A percentile compares a stretch with the other conserved stretches of the same genome.
Conservation (phyloP, 768 basidiomycete species). For the Agaricus blazei region DNA sequence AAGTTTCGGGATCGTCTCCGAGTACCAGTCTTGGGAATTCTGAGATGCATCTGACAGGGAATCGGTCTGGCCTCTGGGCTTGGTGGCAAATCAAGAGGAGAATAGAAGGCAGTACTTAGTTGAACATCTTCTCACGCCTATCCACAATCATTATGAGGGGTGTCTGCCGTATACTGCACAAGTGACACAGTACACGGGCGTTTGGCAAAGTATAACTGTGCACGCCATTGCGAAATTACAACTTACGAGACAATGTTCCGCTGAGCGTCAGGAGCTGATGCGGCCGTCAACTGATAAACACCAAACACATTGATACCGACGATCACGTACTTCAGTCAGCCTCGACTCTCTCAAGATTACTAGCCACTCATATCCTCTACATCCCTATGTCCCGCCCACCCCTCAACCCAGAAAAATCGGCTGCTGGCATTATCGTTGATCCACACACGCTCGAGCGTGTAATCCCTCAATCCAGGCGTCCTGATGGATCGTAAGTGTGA, state of each 20-base stretch:
- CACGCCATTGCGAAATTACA: no score
- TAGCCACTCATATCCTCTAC: constrained; percentile 4
- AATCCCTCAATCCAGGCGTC: constrained; percentile 75
- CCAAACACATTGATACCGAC: not conserved
- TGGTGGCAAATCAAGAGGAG: not conserved
- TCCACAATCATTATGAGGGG: no score
- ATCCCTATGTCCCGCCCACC: constrained; percentile 69
- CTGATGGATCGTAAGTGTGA: constrained; percentile 76
- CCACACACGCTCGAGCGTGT: constrained; percentile 84
- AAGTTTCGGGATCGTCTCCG: no score
- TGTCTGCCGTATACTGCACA: no score
- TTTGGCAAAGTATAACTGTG: no score
- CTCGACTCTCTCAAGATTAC: not conserved
- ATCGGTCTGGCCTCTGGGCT: no score
- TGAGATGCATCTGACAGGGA: no score
- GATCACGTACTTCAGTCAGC: not conserved
- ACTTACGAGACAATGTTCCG: no score
- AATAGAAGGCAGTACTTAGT: not conserved
- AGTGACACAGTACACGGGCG: no score
- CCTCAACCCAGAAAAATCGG: constrained; percentile 62
- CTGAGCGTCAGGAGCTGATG: no score
- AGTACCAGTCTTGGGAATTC: no score
- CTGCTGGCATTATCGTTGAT: constrained; percentile 79
- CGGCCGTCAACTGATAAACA: no score
- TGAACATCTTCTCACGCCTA: not conserved